Base-by-base conservation (phyloP, 2,329 filamentous ascomycete species). In the Beauveria caledonica region DNA sequence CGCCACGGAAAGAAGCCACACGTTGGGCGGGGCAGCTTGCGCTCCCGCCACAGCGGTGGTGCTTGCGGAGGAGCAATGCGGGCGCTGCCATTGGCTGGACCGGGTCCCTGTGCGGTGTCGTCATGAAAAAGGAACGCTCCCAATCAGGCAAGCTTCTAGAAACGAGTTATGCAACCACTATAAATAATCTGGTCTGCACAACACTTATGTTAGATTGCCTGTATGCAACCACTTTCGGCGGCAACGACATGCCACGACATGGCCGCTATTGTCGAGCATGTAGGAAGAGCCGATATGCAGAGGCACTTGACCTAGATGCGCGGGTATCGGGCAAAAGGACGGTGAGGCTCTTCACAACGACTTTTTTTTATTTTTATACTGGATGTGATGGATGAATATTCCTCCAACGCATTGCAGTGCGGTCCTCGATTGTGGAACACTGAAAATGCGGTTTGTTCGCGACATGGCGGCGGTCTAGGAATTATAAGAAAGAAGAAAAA, bases 131-230 rank as follows among this genome's bases (percentile, higher is more conserved):
- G 10, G 25, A 58, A 19, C 7, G 19, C 23, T 7, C 58, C 58
- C 27, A 40, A 46, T 46, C 21, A 27, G 58, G 58, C 39, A 60
- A 39, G 40, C 25, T 60, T 60, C 58, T 19, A 60, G 58, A 60
- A 60, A 17, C 40, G 21, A 60, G 49, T 60, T 60, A 53, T 60
- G 58, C 58, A 60, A 27, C 58, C 58, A 60, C 58, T 60, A n/a
- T 53, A 60, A 49, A 57, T 21, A 33, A 40, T 39, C 42, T 39
- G 40, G 44, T 11, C 44, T 49, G 55, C 23, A 49, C 46, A 39
- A 46, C 46, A 21, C 55, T 39, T 42, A 39, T 25, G 29, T 49
- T 54, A 19, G 39, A 40, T 40, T 53, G 21, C 33, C 19, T 42
- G 25, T 29, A 54, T 54, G 52, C 52, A 54, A 45, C 39, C 52